Conservation (phyloP, 2,329 filamentous ascomycete genomes). For the Uncinocarpus reesii region DNA sequence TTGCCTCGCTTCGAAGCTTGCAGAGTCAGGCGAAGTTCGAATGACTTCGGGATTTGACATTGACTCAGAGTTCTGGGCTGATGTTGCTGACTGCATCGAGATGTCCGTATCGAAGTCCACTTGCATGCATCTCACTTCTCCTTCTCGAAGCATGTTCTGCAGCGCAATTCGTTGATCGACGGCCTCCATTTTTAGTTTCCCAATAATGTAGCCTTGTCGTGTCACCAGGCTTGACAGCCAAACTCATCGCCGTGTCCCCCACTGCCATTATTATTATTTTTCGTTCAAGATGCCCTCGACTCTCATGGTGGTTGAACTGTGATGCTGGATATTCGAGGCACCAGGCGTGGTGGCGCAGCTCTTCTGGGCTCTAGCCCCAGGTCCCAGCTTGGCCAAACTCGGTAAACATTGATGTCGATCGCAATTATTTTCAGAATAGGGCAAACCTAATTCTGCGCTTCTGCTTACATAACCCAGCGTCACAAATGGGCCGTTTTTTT, state of each 20-base stretch:
- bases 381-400: neutral
- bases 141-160: neutral
- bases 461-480: neutral
- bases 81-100: neutral
- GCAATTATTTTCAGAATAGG: too few species aligned
- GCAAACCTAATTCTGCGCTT: too few species aligned
- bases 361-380: neutral
- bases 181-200: too few species aligned
- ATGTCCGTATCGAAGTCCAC: neutral
- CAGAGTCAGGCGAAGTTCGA: too few species aligned
- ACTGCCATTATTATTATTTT: too few species aligned
- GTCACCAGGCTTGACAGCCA: too few species aligned
- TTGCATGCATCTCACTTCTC: neutral
- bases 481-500: neutral
- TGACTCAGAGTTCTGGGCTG: neutral
- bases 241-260: too few species aligned
- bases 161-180: neutral
- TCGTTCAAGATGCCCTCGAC: too few species aligned
- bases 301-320: too few species aligned
- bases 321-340: too few species aligned
- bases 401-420: neutral
- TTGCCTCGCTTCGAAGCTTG: too few species aligned
- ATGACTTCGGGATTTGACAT: neutral
- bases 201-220: too few species aligned
- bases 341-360: conserved; percentile 7